A percentile compares a stretch with the other conserved stretches of the same genome.
phyloP scores from a whole-genome alignment of 1,284 basidiomycete genomes.

The Pyrrhoderma lamaoense region DNA sequence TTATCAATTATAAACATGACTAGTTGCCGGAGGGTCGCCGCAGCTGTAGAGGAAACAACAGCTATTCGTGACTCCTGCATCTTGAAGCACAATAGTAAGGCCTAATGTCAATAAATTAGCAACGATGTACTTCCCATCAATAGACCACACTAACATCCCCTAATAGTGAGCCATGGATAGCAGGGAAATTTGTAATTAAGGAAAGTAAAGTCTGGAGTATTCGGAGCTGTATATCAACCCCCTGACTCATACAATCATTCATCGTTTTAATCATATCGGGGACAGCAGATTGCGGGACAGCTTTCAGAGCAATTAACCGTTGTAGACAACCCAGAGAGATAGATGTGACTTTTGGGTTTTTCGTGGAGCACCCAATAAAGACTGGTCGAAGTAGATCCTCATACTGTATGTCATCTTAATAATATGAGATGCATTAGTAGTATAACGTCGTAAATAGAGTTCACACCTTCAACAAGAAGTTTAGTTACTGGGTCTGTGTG shows the following conservation, averaged over 20 bases:
- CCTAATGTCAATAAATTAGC: slow-evolving; percentile 39
- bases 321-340: slow-evolving; percentile 90
- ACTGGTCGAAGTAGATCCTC: slow-evolving; percentile 83
- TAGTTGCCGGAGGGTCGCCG: slow-evolving; percentile 90
- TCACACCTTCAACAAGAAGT: slow-evolving; percentile 56
- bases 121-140: background rate
- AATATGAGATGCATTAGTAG: background rate
- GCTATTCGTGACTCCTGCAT: slow-evolving; percentile 92
- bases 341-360: slow-evolving; percentile 89
- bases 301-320: slow-evolving; percentile 81
- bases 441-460: slow-evolving; percentile 7
- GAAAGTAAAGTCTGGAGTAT: slow-evolving; percentile 87
- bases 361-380: slow-evolving; percentile 90
- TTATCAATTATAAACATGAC: slow-evolving; percentile 99
- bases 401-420: slow-evolving; percentile 66
- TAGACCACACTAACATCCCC: slow-evolving; percentile 55
- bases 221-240: slow-evolving; percentile 90
- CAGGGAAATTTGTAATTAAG: slow-evolving; percentile 79
- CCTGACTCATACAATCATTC: slow-evolving; percentile 82
- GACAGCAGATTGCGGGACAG: slow-evolving; percentile 74
- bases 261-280: slow-evolving; percentile 77
- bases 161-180: slow-evolving; percentile 72
- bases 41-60: slow-evolving; percentile 95
- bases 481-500: slow-evolving; percentile 65
- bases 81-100: slow-evolving; percentile 87